These are phyloP conservation scores for Flaveria ramosissima DNA, from an alignment of 129 eudicot genomes.

Conservation along the genomic window DNA sequence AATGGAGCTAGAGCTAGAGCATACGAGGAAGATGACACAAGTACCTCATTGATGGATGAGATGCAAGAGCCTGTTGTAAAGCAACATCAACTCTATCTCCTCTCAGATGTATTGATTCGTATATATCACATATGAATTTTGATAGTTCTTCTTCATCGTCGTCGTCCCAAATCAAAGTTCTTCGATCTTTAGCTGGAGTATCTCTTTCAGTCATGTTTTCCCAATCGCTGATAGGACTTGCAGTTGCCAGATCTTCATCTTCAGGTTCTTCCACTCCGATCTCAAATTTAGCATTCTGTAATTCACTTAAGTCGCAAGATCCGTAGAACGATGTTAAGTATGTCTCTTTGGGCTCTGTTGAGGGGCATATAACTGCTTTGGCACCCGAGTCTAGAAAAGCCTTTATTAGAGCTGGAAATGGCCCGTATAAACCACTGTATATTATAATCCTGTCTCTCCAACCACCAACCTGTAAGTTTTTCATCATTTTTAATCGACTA, in stretches of 20 bases:
- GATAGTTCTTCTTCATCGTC: conserved; percentile 74
- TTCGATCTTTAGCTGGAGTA: conserved; percentile 28
- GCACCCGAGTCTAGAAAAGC: conserved; percentile 89
- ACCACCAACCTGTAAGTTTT: conserved; percentile 62
- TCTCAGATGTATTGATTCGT: conserved; percentile 60
- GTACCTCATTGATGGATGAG: conserved; percentile 64
- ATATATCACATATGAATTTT: conserved; percentile 56
- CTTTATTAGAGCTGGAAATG: conserved; percentile 58
- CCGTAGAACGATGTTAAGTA: conserved; percentile 66
- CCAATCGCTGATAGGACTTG: conserved; percentile 81
- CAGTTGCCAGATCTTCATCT: conserved; percentile 46
- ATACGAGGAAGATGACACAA: conserved; percentile 76
- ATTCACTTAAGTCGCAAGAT: conserved; percentile 48
- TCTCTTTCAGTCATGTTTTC: conserved; percentile 72
- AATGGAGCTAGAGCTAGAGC: conserved; percentile 23
- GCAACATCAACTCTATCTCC: conserved; percentile 66
- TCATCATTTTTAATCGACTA: neutral
- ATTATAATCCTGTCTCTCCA: conserved; percentile 93
- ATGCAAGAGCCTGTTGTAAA: conserved; percentile 56
- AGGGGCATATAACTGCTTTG: conserved; percentile 84
- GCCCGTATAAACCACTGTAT: conserved; percentile 75
- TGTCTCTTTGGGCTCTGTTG: conserved; percentile 66
- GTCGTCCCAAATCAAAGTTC: conserved; percentile 61
- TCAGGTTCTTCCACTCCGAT: conserved; percentile 74
- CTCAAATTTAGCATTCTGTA: conserved; percentile 69